These are phyloP conservation scores for Kodamaea alishanica DNA, from an alignment of 1,139 yeast genomes.

Conservation along the genomic window DNA sequence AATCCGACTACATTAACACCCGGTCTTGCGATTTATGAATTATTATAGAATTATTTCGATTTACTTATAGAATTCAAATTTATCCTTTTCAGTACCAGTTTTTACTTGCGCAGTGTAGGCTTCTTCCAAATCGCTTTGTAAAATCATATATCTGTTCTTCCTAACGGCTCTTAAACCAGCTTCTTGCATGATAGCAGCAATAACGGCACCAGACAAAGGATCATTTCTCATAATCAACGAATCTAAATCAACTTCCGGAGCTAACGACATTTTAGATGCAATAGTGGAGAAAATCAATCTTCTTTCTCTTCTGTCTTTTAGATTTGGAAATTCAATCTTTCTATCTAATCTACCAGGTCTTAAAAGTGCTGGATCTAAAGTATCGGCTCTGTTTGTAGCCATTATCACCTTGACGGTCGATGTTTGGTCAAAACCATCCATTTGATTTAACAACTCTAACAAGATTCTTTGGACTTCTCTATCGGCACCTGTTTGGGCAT, in stretches of 20 bases:
- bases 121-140: constrained; percentile 94
- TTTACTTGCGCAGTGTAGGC: constrained; percentile 97
- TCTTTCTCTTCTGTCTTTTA: constrained; percentile 96
- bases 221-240: constrained; percentile 93
- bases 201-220: constrained; percentile 94
- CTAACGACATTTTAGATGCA: constrained; percentile 96
- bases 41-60: constrained; percentile 16
- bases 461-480: constrained; percentile 98
- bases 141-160: constrained; percentile 92
- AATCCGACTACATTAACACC: constrained; percentile 47
- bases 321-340: constrained; percentile 93
- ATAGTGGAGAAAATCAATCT: constrained; percentile 92
- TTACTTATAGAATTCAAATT: constrained; percentile 94
- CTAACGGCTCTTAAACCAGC: constrained; percentile 98
- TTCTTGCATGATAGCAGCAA: constrained; percentile 99
- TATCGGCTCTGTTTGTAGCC: constrained; percentile 99
- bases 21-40: constrained; percentile 55
- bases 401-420: constrained; percentile 95
- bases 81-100: constrained; percentile 91
- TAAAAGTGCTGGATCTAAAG: constrained; percentile 92
- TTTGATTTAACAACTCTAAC: constrained; percentile 92
- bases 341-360: constrained; percentile 99
- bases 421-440: constrained; percentile 98
- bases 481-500: constrained; percentile 99
- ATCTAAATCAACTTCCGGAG: constrained; percentile 96